These are phyloP conservation scores for Eucalyptus guilfoylei DNA, from an alignment of 345 rosid genomes.

Conservation along the genomic window DNA sequence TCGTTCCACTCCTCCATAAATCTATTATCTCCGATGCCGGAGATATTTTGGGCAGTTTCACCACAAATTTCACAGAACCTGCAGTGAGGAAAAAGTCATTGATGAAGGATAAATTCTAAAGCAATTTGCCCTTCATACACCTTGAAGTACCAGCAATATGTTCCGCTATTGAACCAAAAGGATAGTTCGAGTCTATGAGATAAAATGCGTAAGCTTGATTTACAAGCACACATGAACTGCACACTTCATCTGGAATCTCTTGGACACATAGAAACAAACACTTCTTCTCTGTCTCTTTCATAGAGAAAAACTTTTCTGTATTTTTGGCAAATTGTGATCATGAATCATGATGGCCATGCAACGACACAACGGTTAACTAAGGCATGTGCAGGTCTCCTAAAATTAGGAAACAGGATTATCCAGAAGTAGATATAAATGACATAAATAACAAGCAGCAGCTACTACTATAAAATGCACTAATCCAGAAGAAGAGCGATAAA, in stretches of 20 bases:
- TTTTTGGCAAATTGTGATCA: neutral
- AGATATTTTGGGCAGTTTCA: slow-evolving; percentile 32
- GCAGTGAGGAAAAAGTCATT: neutral
- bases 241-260: neutral
- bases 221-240: neutral
- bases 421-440: neutral
- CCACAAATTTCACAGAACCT: slow-evolving; percentile 75
- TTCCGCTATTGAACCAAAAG: neutral
- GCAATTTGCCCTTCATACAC: neutral
- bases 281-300: neutral
- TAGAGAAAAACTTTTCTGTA: neutral
- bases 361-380: neutral
- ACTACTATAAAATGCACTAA: neutral
- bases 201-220: neutral
- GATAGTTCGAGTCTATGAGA: neutral
- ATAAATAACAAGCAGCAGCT: neutral
- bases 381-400: neutral
- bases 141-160: neutral
- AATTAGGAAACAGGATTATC: neutral
- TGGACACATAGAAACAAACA: neutral
- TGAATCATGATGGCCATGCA: neutral
- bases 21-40: slow-evolving; percentile 28
- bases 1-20: slow-evolving; percentile 43
- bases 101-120: neutral
- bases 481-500: neutral